Conservation (phyloP, 2,329 filamentous ascomycete species). For the Exophiala sideris region DNA sequence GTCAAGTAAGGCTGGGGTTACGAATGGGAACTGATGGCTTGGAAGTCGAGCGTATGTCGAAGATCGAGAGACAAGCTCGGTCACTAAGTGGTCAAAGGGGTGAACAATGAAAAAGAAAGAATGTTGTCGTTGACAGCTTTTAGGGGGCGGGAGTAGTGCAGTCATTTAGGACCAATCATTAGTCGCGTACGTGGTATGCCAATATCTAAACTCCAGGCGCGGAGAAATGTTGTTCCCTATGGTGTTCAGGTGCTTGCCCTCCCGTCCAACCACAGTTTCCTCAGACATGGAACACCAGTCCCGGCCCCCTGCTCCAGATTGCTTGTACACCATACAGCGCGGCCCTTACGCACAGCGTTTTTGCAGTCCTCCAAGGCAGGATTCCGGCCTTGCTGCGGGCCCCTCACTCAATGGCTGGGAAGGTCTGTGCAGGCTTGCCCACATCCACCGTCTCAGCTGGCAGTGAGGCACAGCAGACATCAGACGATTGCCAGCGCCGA, state of each 20-base stretch:
- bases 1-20: background rate
- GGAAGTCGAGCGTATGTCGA: background rate
- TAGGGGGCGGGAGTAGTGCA: constrained; percentile 8
- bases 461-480: no score
- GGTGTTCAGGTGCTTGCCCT: background rate
- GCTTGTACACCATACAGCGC: background rate
- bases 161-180: constrained; percentile 17
- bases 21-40: background rate
- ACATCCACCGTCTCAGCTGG: no score
- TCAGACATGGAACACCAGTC: constrained; percentile 10
- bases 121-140: background rate
- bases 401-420: no score
- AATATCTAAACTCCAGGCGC: constrained; percentile 2
- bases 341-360: no score
- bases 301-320: background rate
- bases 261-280: constrained; percentile 1
- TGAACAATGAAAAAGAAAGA: background rate
- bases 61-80: background rate
- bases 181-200: background rate
- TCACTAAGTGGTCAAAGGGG: background rate
- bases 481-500: no score
- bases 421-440: no score
- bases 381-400: no score
- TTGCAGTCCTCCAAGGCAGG: no score
- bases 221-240: constrained; percentile 2